A percentile compares a stretch with the other conserved stretches of the same genome.
Conservation (phyloP, 78 protist genomes). For the Dictyostelium capitatum region DNA sequence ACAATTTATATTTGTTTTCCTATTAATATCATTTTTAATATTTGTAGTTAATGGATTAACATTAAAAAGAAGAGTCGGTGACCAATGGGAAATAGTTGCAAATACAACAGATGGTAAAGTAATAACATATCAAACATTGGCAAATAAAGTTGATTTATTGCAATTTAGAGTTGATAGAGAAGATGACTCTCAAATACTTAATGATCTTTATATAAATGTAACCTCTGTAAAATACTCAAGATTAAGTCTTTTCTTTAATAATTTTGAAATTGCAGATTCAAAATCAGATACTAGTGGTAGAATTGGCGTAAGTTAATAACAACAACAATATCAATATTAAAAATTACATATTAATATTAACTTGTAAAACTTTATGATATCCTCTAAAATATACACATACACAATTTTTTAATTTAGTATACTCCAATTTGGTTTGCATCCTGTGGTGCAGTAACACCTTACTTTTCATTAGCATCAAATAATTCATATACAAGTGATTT, state of each 20-base stretch:
- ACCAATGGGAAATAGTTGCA: neutral
- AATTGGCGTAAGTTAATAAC: neutral
- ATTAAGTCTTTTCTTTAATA: neutral
- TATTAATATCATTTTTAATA: neutral
- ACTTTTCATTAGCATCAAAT: neutral
- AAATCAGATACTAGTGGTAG: neutral
- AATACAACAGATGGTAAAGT: neutral
- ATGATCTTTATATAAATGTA: neutral
- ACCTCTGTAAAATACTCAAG: neutral
- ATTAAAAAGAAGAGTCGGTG: neutral
- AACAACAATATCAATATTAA: no score
- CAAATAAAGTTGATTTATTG: slow-evolving; percentile 2
- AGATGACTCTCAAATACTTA: neutral
- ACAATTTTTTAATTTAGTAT: neutral
- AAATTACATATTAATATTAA: no score
- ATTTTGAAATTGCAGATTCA: neutral
- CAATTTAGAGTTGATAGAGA: neutral
- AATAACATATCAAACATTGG: neutral
- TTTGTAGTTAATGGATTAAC: neutral
- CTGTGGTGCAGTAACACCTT: slow-evolving; percentile 6
- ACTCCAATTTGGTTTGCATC: slow-evolving; percentile 20
- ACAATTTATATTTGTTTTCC: neutral
- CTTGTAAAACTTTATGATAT: no score
- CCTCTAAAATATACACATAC: no score
- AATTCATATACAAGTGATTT: neutral